Percentiles rank a stretch among this genome's conserved stretches.
Conservation (phyloP, 2,329 filamentous ascomycete genomes). For the Claviceps paspali region DNA sequence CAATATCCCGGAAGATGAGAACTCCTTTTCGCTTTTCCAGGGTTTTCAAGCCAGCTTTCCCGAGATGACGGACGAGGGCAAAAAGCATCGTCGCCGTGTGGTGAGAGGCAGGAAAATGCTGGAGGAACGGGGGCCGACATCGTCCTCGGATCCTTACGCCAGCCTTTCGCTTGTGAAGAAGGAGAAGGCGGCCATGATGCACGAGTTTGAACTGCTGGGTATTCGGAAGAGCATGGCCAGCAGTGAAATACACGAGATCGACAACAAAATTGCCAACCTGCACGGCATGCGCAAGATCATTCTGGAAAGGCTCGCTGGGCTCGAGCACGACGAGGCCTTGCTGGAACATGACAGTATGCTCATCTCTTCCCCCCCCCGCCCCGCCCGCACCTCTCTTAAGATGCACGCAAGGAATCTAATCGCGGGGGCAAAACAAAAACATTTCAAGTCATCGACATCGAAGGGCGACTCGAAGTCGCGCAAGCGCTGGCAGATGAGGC, state of each 20-base stretch:
- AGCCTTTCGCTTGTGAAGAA: constrained; percentile 60
- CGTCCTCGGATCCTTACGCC: constrained; percentile 40
- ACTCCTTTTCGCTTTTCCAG: constrained; percentile 85
- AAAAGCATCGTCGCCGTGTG: constrained; percentile 54
- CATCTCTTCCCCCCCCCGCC: background rate
- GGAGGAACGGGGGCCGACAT: constrained; percentile 37
- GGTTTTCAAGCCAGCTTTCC: constrained; percentile 88
- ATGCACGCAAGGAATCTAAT: background rate
- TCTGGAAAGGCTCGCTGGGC: constrained; percentile 64
- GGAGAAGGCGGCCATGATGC: constrained; percentile 65
- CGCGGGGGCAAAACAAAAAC: too few species aligned
- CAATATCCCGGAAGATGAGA: constrained; percentile 77
- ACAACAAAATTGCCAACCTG: constrained; percentile 89
- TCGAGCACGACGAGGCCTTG: constrained; percentile 83
- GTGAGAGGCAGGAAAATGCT: constrained; percentile 67
- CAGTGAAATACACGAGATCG: constrained; percentile 88
- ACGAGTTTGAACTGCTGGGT: constrained; percentile 78
- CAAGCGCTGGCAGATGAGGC: constrained; percentile 44
- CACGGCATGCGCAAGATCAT: constrained; percentile 88
- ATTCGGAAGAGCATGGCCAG: constrained; percentile 96
- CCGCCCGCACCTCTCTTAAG: too few species aligned
- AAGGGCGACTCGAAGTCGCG: constrained; percentile 45
- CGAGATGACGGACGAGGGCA: constrained; percentile 50
- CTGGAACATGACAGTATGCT: constrained; percentile 75
- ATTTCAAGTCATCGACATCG: constrained; percentile 42